Evolutionary conservation across 495 filamentous ascomycete species (phyloP).

Genomic region (Penicillium dipodomyicola): DNA sequence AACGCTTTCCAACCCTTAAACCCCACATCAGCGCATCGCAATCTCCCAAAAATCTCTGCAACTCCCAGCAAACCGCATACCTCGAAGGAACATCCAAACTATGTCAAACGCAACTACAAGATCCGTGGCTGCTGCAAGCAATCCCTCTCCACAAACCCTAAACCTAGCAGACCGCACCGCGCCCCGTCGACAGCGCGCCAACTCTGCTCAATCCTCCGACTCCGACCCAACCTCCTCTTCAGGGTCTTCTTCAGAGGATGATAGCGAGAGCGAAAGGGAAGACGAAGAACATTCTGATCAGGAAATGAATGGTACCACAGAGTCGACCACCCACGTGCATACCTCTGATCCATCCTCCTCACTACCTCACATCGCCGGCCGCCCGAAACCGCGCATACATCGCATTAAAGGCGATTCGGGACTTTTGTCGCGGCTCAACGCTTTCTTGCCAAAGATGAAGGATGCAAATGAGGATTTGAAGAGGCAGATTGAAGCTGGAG

Average conservation of each 20-base stretch:
- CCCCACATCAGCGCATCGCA: neutral
- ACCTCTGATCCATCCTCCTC: constrained; percentile 8
- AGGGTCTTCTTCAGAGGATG: constrained; percentile 29
- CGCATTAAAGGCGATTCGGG: constrained; percentile 29
- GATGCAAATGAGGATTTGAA: constrained; percentile 49
- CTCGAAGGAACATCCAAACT: neutral
- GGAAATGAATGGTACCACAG: neutral
- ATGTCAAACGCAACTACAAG: constrained; percentile 1
- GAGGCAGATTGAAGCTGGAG: constrained; percentile 40
- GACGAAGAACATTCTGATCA: constrained; percentile 19
- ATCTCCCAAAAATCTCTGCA: constrained; percentile 5
- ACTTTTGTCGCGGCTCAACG: constrained; percentile 39
- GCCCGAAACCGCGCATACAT: constrained; percentile 39
- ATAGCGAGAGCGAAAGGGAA: constrained; percentile 29
- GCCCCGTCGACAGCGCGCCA: neutral
- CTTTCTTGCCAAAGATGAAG: constrained; percentile 49
- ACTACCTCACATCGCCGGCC: constrained; percentile 33
- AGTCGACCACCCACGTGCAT: neutral
- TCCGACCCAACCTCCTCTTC: constrained; percentile 44
- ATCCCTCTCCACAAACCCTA: constrained; percentile 5
- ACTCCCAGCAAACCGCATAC: neutral
- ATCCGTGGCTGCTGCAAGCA: neutral
- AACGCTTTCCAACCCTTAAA: neutral
- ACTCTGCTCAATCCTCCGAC: constrained; percentile 15
- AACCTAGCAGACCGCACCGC: constrained; percentile 13